Evolutionary conservation across 2,329 filamentous ascomycete species (phyloP).

Genomic region (Fusarium annulatum): DNA sequence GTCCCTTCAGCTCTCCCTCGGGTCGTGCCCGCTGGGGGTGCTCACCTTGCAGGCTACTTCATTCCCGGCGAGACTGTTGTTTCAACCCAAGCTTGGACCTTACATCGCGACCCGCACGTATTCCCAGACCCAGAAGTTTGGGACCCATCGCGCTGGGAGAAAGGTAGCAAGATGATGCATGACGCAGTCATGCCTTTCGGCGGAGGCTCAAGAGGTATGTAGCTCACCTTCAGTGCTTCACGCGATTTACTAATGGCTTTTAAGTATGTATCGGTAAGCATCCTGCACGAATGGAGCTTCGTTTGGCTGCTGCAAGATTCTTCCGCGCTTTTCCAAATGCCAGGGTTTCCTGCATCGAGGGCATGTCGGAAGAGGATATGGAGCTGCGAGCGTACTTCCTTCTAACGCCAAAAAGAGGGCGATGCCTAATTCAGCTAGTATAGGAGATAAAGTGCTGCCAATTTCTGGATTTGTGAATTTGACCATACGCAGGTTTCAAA

Average conservation of each 20-base stretch:
- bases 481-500: too few relatives aligned
- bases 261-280: not conserved
- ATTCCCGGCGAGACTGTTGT: fast-evolving
- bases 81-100: not conserved
- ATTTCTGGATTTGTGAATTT: too few relatives aligned
- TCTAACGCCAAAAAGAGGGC: not conserved
- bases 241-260: fast-evolving
- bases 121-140: not conserved
- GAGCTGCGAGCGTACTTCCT: not conserved
- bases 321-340: not conserved
- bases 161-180: not conserved
- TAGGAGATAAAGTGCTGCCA: too few relatives aligned
- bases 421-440: not conserved
- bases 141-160: not conserved
- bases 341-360: not conserved
- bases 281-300: not conserved
- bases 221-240: fast-evolving
- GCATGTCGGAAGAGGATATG: not conserved
- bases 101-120: not conserved
- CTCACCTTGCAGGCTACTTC: not conserved
- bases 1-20: not conserved
- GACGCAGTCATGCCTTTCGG: not conserved
- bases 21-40: not conserved
- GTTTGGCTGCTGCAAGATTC: not conserved
- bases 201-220: not conserved